Evolutionary conservation across 1,284 basidiomycete species (phyloP).

Genomic region (Leccinum cinnamomeum): DNA sequence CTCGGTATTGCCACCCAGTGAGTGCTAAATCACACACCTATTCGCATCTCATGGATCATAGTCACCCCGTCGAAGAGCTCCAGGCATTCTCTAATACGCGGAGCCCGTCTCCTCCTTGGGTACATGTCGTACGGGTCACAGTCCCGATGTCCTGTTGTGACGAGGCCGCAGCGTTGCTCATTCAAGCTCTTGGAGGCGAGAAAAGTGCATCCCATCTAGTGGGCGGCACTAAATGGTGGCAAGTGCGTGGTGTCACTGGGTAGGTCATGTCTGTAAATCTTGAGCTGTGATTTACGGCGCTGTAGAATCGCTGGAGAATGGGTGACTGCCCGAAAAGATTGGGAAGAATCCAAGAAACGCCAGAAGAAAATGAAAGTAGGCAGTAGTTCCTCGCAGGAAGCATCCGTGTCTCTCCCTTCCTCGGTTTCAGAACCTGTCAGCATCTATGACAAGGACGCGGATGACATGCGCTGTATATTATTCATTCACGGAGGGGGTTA

Average conservation of each 20-base stretch:
- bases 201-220: slow-evolving; percentile 72
- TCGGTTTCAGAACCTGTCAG: slow-evolving; percentile 32
- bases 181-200: slow-evolving; percentile 83
- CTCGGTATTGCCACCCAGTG: slow-evolving; percentile 55
- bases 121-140: slow-evolving; percentile 73
- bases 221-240: slow-evolving; percentile 97
- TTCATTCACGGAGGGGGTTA: slow-evolving; percentile 86
- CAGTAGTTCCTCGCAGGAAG: slow-evolving; percentile 21
- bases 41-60: slow-evolving; percentile 24
- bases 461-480: slow-evolving; percentile 83
- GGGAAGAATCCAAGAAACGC: slow-evolving; percentile 58
- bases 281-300: slow-evolving; percentile 4
- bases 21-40: slow-evolving; percentile 22
- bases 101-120: slow-evolving; percentile 88
- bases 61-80: slow-evolving; percentile 82
- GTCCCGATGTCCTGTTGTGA: slow-evolving; percentile 78
- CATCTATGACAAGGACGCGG: slow-evolving; percentile 69
- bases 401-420: slow-evolving; percentile 13
- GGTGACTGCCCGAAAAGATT: slow-evolving; percentile 80
- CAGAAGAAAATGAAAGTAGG: slow-evolving; percentile 42
- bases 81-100: slow-evolving; percentile 85
- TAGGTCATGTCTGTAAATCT: slow-evolving; percentile 31
- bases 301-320: slow-evolving; percentile 84
- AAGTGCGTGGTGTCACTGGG: slow-evolving; percentile 79
- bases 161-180: slow-evolving; percentile 74